Evolutionary conservation across 2,329 filamentous ascomycete genomes (phyloP).

Genomic region (Hypomyces rosellus): DNA sequence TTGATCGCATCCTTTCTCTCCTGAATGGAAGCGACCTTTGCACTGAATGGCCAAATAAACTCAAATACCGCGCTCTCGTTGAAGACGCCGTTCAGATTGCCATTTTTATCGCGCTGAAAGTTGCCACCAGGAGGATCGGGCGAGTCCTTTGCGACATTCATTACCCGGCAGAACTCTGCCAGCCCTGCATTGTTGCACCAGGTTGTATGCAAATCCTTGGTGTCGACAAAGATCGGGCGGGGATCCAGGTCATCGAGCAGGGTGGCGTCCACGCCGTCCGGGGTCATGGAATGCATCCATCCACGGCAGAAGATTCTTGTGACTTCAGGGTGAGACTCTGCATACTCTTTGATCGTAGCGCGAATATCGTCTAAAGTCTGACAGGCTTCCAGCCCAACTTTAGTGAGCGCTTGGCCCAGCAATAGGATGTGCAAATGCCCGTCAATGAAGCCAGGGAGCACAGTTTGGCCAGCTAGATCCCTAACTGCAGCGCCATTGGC

Average conservation of each 20-base stretch:
- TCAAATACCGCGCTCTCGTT: constrained; percentile 46
- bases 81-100: constrained; percentile 44
- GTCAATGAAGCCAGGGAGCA: constrained; percentile 52
- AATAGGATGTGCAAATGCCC: constrained; percentile 51
- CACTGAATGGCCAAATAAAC: constrained; percentile 50
- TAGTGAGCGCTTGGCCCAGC: constrained; percentile 47
- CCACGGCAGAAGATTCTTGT: constrained; percentile 46
- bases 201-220: constrained; percentile 50
- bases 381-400: constrained; percentile 43
- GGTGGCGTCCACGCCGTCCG: constrained; percentile 36
- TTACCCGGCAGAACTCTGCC: constrained; percentile 31
- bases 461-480: constrained; percentile 28
- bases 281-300: constrained; percentile 49
- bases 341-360: constrained; percentile 37
- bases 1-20: constrained; percentile 43
- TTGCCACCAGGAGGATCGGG: constrained; percentile 44
- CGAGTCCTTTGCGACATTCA: constrained; percentile 36
- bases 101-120: constrained; percentile 43
- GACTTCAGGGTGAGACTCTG: constrained; percentile 39
- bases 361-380: constrained; percentile 44
- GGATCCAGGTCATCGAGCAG: constrained; percentile 46
- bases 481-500: constrained; percentile 17
- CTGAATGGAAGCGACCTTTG: constrained; percentile 38
- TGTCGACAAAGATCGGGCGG: constrained; percentile 50
- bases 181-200: constrained; percentile 51